Conservation (phyloP, 2,329 filamentous ascomycete species). For the Teratosphaeria viscida region DNA sequence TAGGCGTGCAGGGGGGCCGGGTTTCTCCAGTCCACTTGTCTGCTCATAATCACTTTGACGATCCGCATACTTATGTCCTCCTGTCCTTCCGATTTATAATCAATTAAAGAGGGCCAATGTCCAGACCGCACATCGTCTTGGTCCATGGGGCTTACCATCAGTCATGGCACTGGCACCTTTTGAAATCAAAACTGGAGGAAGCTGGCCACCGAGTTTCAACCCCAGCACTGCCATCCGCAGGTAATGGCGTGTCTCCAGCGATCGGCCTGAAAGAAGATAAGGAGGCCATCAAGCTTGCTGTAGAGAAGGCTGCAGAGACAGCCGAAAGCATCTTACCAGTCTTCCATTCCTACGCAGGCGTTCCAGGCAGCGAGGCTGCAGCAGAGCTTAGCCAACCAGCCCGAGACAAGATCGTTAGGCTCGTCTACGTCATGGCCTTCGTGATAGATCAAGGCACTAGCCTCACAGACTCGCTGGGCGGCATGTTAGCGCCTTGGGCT, state of each 20-base stretch:
- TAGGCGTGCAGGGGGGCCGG: no score
- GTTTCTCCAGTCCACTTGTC: no score
- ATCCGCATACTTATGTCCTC: background rate
- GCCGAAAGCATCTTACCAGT: constrained; percentile 10
- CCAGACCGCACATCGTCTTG: constrained; percentile 11
- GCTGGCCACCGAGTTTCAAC: constrained; percentile 9
- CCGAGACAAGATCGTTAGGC: constrained; percentile 6
- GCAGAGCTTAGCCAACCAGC: constrained; percentile 5
- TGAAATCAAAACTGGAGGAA: constrained; percentile 5
- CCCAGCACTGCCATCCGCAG: constrained; percentile 8
- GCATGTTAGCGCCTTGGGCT: constrained; percentile 6
- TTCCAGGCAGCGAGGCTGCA: constrained; percentile 12
- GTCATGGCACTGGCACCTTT: constrained; percentile 7
- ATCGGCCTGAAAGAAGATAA: constrained; percentile 4
- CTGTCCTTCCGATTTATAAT: background rate
- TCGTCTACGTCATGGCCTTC: constrained; percentile 11
- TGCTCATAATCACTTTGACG: no score
- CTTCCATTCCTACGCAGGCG: constrained; percentile 12
- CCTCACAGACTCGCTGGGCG: background rate
- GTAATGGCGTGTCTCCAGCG: constrained; percentile 1
- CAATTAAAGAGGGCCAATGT: constrained; percentile 1
- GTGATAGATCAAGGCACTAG: constrained; percentile 5
- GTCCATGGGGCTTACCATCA: constrained; percentile 12
- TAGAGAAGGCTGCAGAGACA: constrained; percentile 8
- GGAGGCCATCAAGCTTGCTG: constrained; percentile 6